Evolutionary conservation across 345 rosid species (phyloP).

Genomic region (Noccaea bulbosa): DNA sequence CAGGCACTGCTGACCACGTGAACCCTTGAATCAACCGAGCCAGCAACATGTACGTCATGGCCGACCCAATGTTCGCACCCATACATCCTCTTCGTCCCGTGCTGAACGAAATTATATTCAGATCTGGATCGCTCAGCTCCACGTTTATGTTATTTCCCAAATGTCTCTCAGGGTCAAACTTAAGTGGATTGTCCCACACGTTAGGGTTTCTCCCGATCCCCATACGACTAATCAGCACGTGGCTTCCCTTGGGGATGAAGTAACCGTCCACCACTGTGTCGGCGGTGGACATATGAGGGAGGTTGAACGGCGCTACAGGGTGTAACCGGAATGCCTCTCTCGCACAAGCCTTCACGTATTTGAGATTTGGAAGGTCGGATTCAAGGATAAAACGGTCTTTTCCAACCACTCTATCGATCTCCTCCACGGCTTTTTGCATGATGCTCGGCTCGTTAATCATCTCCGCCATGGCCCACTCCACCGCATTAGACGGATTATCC

Average conservation of each 20-base stretch:
- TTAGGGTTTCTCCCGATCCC: slow-evolving; percentile 56
- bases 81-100: slow-evolving; percentile 59
- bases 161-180: slow-evolving; percentile 57
- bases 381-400: slow-evolving; percentile 57
- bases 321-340: slow-evolving; percentile 62
- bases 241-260: slow-evolving; percentile 65
- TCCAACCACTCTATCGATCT: slow-evolving; percentile 54
- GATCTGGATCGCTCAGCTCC: slow-evolving; percentile 41
- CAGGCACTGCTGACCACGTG: slow-evolving; percentile 46
- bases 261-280: slow-evolving; percentile 47
- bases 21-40: slow-evolving; percentile 62
- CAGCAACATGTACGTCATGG: slow-evolving; percentile 54
- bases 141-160: slow-evolving; percentile 24
- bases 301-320: slow-evolving; percentile 51
- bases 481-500: slow-evolving; percentile 64
- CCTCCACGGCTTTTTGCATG: slow-evolving; percentile 49
- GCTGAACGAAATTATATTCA: slow-evolving; percentile 52
- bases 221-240: slow-evolving; percentile 46
- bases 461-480: slow-evolving; percentile 63
- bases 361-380: slow-evolving; percentile 50
- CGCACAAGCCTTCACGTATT: slow-evolving; percentile 56
- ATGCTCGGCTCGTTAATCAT: slow-evolving; percentile 54
- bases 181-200: slow-evolving; percentile 55
- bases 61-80: slow-evolving; percentile 48
- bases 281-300: slow-evolving; percentile 47